These are phyloP conservation scores for Cyberlindnera amylophila DNA, from an alignment of 805 yeast species.

Conservation along the genomic window DNA sequence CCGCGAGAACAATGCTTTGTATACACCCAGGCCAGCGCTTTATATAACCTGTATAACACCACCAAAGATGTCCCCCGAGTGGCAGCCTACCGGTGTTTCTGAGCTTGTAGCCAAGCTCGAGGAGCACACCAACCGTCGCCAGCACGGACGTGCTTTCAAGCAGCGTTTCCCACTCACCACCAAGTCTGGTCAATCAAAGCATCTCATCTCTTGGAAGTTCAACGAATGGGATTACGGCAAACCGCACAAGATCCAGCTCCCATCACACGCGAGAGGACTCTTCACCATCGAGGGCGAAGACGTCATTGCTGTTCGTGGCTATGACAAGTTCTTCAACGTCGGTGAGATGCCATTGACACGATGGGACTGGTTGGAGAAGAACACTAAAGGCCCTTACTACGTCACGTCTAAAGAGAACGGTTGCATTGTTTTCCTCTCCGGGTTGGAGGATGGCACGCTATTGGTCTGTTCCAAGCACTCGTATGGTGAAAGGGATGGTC, in stretches of 20 bases:
- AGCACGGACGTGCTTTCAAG: conserved; percentile 32
- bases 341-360: conserved; percentile 57
- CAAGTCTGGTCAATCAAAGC: conserved; percentile 21
- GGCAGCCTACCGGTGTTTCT: too few species aligned
- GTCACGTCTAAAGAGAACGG: conserved; percentile 90
- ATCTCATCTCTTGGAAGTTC: conserved; percentile 68
- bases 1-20: too few species aligned
- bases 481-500: conserved; percentile 62
- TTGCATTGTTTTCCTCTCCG: conserved; percentile 82
- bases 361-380: conserved; percentile 39
- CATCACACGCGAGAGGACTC: conserved; percentile 79
- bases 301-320: conserved; percentile 74
- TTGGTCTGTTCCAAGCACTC: conserved; percentile 91
- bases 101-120: conserved; percentile 17
- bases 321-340: conserved; percentile 89
- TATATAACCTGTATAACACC: too few species aligned
- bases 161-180: conserved; percentile 24
- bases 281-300: conserved; percentile 47
- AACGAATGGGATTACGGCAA: conserved; percentile 84
- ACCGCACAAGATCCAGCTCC: conserved; percentile 45
- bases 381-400: conserved; percentile 72
- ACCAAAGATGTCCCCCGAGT: too few species aligned
- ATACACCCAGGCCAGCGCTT: too few species aligned
- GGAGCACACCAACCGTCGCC: conserved; percentile 1
- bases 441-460: conserved; percentile 67